phyloP scores from a whole-genome alignment of 768 basidiomycete species.

The Kwoniella dejecticola region DNA sequence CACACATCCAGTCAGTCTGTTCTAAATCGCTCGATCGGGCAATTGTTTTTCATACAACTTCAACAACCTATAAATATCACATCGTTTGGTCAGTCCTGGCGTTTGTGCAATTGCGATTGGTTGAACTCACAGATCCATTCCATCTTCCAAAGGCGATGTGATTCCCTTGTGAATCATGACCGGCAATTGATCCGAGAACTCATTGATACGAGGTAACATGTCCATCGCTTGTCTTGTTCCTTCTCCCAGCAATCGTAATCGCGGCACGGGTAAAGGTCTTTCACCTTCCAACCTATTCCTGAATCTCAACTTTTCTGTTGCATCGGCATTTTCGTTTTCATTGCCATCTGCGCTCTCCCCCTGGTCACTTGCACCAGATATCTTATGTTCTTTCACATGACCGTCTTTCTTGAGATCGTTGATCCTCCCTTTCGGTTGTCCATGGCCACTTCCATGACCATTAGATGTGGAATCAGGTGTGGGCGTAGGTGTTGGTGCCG shows the following conservation, averaged over 20 bases:
- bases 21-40: conserved; percentile 25
- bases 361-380: too few relatives aligned
- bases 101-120: too few relatives aligned
- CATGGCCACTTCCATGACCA: neutral
- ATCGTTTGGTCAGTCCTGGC: too few relatives aligned
- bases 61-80: conserved; percentile 29
- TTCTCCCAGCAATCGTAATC: conserved; percentile 42
- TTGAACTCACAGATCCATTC: conserved; percentile 53
- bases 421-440: neutral
- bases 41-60: conserved; percentile 51
- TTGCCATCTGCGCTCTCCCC: neutral
- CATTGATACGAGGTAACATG: conserved; percentile 36
- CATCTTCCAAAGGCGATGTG: conserved; percentile 44
- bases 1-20: too few relatives aligned
- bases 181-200: conserved; percentile 34
- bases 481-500: too few relatives aligned
- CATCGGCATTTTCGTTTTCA: neutral
- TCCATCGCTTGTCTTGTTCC: conserved; percentile 38
- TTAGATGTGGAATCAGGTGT: too few relatives aligned
- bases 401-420: neutral
- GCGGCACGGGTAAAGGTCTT: conserved; percentile 30
- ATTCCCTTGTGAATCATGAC: conserved; percentile 48
- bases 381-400: too few relatives aligned
- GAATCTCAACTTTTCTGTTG: conserved; percentile 4
- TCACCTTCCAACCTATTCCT: conserved; percentile 17